Base-by-base conservation (phyloP, 805 yeast species). In the Kuraishia hungarica region DNA sequence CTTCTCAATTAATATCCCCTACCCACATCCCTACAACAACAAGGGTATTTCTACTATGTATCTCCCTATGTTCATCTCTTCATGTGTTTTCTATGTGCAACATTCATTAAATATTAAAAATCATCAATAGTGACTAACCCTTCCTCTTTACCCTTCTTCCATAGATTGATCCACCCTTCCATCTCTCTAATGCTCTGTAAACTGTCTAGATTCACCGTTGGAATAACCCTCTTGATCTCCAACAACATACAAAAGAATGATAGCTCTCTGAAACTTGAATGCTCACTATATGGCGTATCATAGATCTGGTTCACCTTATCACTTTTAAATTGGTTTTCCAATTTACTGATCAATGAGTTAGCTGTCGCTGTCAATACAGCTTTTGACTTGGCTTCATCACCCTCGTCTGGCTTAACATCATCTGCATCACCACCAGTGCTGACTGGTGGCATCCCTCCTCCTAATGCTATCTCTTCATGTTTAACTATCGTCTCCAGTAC, bases 271-370 rank as follows among this genome's bases (percentile, higher is more conserved):
- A 84, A 93, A 56, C 96, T 89, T 11, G 97, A 89, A 70, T 94
- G 99, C 65, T 94, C 99, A 63, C 96, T 86, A 64, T 94, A 94
- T 0, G 99, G 98, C 1, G 92, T 80, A 11, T 78, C 68, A 60
- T 85, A 84, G 0, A 82, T 72, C 51, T 83, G 78, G 53, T 73
- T 67, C 48, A 67, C 60, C 60, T 73, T 54, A 55, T 67, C 51
- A 46, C 61, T 57, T 57, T 69, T 65, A 64, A 65, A 67, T 53
- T 73, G 74, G 20, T 48, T 51, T 19, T 73, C 70, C 10, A 67
- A 65, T 51, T 57, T 57, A 54, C 63, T 62, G 13, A 66, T 51
- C 43, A 35, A 35, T 15, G 43, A 35, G 3, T 7, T 3, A 4
- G 43, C 43, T 7, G 43, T 7, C n/a, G 43, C 43, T 3, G 43